A percentile compares a stretch with the other conserved stretches of the same genome.
Evolutionary conservation across 208 protist species (phyloP).

Genomic region (Endotrypanum monterogeii): DNA sequence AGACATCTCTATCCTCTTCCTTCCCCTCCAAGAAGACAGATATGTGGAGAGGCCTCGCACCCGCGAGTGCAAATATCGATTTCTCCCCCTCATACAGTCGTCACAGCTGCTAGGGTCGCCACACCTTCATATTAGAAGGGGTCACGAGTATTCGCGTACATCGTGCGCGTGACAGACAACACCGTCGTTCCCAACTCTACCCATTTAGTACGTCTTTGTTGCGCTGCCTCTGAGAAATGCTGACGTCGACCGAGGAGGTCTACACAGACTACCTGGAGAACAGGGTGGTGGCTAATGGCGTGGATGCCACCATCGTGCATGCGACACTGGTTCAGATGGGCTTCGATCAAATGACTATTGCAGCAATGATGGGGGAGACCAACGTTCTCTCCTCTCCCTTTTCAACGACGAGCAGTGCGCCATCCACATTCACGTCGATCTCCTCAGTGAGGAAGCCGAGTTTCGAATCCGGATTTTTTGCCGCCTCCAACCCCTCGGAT

Average conservation of each 20-base stretch:
- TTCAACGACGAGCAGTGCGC: conserved; percentile 13
- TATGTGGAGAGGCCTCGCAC: too few species aligned
- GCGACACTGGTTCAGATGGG: conserved; percentile 52
- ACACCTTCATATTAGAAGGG: not conserved
- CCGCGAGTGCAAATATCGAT: too few species aligned
- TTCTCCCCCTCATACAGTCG: conserved; percentile 3
- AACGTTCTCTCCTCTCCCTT: conserved; percentile 3
- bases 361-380: conserved; percentile 54
- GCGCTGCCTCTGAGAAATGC: conserved; percentile 23
- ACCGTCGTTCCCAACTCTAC: not conserved
- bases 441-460: conserved; percentile 6
- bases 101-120: not conserved
- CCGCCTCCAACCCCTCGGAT: conserved; percentile 8
- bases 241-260: conserved; percentile 43
- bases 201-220: not conserved
- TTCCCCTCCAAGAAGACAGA: too few species aligned
- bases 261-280: conserved; percentile 60
- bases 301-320: conserved; percentile 57
- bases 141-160: not conserved
- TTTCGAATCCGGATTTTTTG: not conserved
- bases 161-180: not conserved
- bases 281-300: conserved; percentile 19
- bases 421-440: not conserved
- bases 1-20: too few species aligned
- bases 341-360: conserved; percentile 36